These are phyloP conservation scores for Diaporthe destruens DNA, from an alignment of 2,329 filamentous ascomycete genomes.

Conservation along the genomic window DNA sequence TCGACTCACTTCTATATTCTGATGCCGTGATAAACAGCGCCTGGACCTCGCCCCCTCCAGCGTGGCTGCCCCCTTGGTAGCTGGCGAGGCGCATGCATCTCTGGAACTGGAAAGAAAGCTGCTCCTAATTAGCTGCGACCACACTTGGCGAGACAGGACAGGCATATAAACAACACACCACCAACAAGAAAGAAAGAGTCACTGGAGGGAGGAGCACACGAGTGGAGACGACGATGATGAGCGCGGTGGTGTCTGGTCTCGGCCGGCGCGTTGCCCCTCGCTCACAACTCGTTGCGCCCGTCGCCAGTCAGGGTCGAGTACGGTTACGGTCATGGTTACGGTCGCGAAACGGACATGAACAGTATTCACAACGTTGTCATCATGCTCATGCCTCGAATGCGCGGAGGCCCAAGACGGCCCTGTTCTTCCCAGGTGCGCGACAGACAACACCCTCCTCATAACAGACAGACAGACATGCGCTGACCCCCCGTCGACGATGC, in stretches of 20 bases:
- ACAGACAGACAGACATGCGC: too few relatives aligned
- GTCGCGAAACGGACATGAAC: slow-evolving; percentile 6
- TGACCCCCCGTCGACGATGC: neutral
- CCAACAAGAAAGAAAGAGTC: neutral
- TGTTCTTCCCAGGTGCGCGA: slow-evolving; percentile 69
- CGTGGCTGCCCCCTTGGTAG: slow-evolving; percentile 12
- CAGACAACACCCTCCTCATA: neutral
- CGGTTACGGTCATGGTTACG: neutral
- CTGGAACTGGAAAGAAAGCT: neutral
- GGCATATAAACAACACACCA: too few relatives aligned
- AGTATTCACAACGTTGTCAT: slow-evolving; percentile 30
- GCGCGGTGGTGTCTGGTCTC: slow-evolving; percentile 14
- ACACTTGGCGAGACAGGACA: too few relatives aligned
- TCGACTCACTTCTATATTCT: slow-evolving; percentile 9
- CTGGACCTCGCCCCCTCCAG: slow-evolving; percentile 21
- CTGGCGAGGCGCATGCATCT: slow-evolving; percentile 29
- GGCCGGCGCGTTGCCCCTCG: slow-evolving; percentile 9
- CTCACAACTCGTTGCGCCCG: neutral
- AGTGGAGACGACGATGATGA: slow-evolving; percentile 27
- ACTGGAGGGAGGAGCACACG: slow-evolving; percentile 1
- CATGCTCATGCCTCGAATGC: slow-evolving; percentile 37
- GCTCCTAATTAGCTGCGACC: too few relatives aligned
- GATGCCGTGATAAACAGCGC: slow-evolving; percentile 33
- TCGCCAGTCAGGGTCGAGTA: neutral
- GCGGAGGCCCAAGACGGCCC: slow-evolving; percentile 61